phyloP scores from a whole-genome alignment of 345 rosid genomes.

The Linum tenue region DNA sequence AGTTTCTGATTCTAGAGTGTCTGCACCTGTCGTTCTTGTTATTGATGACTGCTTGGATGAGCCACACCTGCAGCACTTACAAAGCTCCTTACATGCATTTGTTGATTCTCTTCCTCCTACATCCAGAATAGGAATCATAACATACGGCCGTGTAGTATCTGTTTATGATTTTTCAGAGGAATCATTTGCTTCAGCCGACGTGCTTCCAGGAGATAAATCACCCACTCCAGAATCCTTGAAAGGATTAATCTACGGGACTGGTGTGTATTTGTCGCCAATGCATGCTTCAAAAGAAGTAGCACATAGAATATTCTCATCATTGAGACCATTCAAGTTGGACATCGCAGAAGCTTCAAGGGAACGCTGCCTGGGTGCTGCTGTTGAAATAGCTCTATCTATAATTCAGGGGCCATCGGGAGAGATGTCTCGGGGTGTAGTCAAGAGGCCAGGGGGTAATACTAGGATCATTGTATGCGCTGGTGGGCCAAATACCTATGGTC shows the following conservation, averaged over 20 bases:
- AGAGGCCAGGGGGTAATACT: constrained; percentile 83
- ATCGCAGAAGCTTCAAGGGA: constrained; percentile 83
- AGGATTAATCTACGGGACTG: constrained; percentile 79
- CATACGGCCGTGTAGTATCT: constrained; percentile 79
- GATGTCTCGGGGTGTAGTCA: constrained; percentile 72
- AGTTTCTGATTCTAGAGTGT: constrained; percentile 74
- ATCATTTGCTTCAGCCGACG: constrained; percentile 91
- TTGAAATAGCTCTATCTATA: constrained; percentile 83
- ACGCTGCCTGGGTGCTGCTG: constrained; percentile 81
- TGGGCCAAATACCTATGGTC: constrained; percentile 91
- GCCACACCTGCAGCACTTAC: constrained; percentile 87
- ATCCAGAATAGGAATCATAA: constrained; percentile 74
- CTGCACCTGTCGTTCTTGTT: constrained; percentile 83
- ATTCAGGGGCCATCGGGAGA: constrained; percentile 92
- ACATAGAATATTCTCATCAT: constrained; percentile 80
- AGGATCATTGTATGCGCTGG: constrained; percentile 89
- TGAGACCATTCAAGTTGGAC: constrained; percentile 66
- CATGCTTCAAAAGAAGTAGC: constrained; percentile 93
- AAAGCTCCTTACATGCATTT: constrained; percentile 95
- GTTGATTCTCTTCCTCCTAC: constrained; percentile 70
- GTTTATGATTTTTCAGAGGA: constrained; percentile 90
- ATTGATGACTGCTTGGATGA: constrained; percentile 97
- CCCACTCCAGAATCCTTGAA: constrained; percentile 70
- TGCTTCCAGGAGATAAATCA: constrained; percentile 81
- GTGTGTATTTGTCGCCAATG: constrained; percentile 88